Evolutionary conservation across 2,329 filamentous ascomycete genomes (phyloP), one percentile per base, ranked within the genome.

Genomic region (Arthroderma sp.): DNA sequence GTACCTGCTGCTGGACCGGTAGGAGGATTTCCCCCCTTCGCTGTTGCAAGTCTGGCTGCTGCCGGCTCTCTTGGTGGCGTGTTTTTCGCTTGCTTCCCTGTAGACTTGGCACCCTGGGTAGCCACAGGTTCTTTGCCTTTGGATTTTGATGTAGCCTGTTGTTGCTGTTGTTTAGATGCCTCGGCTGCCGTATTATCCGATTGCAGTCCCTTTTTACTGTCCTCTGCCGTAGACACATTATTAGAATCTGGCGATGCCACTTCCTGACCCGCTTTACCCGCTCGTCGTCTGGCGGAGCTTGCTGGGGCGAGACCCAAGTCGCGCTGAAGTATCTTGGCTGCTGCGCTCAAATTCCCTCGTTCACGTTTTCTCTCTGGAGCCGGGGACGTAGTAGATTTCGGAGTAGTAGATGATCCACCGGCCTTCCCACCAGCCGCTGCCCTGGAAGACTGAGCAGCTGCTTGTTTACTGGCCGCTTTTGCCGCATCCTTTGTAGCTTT

Each of bases 401-500:
- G 15, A 22, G 15, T 22, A 29, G 29, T 34, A 10, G 27, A 6
- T 3, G 32, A 29, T 28, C 15, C 29, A 15, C 38, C 44, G 27
- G 47, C 48, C 43, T 53, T 51, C 42, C 28, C 57, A 46, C 65
- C 63, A 36, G 62, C 55, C 11, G 63, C 53, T 48, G 52, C 43
- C 60, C 70, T 56, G 15, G 6, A 22, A 22, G 15, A 22, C 15
- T 22, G 15, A 22, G 15, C 47, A 46, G 55, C 49, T 34, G 53
- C 54, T 49, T 62, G 56, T 50, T 62, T 65, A 59, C 70, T 77
- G 9, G 74, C 63, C 5, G 71, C 69, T 53, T 78, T 81, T 41
- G 76, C 69, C 10, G 75, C 72, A 48, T 82, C 80, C 51, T 80
- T 80, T 3, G 71, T 68, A 3, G 69, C 67, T 59, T 78, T 84